Base-by-base conservation (phyloP, 805 yeast genomes). In the Pichia sporocuriosa region DNA sequence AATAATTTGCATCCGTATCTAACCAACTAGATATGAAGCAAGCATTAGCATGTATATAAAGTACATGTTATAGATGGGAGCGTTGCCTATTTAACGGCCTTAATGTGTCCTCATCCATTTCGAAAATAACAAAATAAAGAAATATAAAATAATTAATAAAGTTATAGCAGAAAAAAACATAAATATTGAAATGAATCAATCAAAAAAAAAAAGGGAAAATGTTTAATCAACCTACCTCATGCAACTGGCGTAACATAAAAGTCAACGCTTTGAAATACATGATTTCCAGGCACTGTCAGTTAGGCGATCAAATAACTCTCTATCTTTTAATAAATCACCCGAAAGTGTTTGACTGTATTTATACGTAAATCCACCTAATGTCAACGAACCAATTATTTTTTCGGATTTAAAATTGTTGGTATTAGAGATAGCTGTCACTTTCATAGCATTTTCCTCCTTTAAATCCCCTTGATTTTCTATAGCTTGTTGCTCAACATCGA, bases 281-380 rank as follows among this genome's bases (percentile, higher is more conserved):
- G 46, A 24, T 17, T 56, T 53, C 50, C 56, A 58, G 4, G 55
- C 47, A 20, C 43, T 43, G 5, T 46, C 49, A 35, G 52, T 47
- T 9, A 55, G 39, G n/a, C 48, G 44, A 17, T 44, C 35, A 41
- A 55, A 58, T 15, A 44, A 42, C 27, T 49, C 48, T 21, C 35
- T 47, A 24, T 48, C 57, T 16, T 37, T 30, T 0, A 33, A 43
- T 11, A 29, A 8, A 33, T 51, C 40, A 11, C 47, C 48, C 2
- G 46, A 39, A 11, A 42, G 16, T 8, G 47, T 45, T 20, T 53
- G 40, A 8, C 46, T 45, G 37, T 48, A 53, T 26, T 43, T 42
- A 43, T 51, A 58, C 9, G 47, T 44, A 25, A 50, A 51, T 6
- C 44, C 19, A 15, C 52, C 52, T 17, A 57, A 22, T 25, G 43